Evolutionary conservation across 192 early-diverging fungal species (phyloP).

Genomic region (Pilobolus umbonatus): DNA sequence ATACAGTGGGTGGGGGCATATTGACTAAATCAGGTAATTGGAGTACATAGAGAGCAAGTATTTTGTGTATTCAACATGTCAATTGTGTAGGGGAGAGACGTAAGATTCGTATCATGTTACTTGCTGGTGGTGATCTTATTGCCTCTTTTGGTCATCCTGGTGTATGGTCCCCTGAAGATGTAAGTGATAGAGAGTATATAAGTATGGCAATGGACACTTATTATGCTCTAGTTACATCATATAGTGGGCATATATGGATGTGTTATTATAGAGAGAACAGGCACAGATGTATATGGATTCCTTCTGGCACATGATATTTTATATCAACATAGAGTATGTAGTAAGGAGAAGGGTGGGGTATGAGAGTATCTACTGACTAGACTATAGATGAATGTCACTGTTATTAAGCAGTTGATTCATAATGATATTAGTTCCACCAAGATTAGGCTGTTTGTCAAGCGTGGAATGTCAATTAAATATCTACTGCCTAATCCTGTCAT

Average conservation of each 20-base stretch:
- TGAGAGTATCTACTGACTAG: not conserved
- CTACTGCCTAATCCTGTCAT: slow-evolving; percentile 89
- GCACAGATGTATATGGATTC: slow-evolving; percentile 91
- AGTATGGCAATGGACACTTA: not conserved
- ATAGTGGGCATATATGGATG: slow-evolving; percentile 94
- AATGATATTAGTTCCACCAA: slow-evolving; percentile 98
- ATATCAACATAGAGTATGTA: slow-evolving; percentile 74
- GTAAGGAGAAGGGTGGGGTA: too few relatives aligned
- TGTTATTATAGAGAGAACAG: slow-evolving; percentile 92
- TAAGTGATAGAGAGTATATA: slow-evolving; percentile 37
- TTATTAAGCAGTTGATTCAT: slow-evolving; percentile 95
- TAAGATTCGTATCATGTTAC: slow-evolving; percentile 80
- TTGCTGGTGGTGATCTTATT: slow-evolving; percentile 96
- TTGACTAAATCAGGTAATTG: slow-evolving; percentile 51
- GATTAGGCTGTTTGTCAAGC: slow-evolving; percentile 90
- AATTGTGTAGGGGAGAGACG: slow-evolving; percentile 42
- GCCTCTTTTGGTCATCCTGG: slow-evolving; percentile 91
- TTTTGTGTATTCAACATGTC: not conserved
- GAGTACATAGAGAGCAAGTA: not conserved
- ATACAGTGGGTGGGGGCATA: slow-evolving; percentile 67
- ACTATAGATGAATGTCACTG: slow-evolving; percentile 78
- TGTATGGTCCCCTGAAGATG: slow-evolving; percentile 85
- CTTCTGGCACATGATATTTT: slow-evolving; percentile 87
- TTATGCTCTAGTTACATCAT: slow-evolving; percentile 44
- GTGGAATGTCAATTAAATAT: slow-evolving; percentile 95